Conservation (phyloP, 1,284 basidiomycete genomes). For the Marasmius tenuissimus region DNA sequence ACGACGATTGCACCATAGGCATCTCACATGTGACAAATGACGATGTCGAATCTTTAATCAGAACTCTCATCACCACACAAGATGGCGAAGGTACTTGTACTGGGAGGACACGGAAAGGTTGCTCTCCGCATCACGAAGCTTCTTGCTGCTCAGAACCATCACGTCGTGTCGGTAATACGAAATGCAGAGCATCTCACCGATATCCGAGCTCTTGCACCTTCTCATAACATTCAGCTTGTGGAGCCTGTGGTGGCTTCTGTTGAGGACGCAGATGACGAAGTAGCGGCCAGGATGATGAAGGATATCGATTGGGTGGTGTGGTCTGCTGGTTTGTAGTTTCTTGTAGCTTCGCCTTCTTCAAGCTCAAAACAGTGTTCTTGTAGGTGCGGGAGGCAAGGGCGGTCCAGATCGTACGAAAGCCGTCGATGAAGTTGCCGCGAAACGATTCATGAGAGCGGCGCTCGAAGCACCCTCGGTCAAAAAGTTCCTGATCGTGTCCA, state of each 20-base stretch:
- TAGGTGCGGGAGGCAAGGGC: constrained; percentile 73
- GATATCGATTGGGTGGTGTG: constrained; percentile 14
- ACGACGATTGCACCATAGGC: neutral
- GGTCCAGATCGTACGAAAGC: constrained; percentile 59
- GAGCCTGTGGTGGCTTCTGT: constrained; percentile 12
- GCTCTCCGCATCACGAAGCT: constrained; percentile 54
- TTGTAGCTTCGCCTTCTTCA: neutral
- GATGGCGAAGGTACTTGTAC: constrained; percentile 10
- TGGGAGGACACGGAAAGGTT: constrained; percentile 56
- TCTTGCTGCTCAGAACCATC: constrained; percentile 38
- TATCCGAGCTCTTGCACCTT: constrained; percentile 28
- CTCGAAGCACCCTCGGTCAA: constrained; percentile 11
- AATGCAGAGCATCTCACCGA: constrained; percentile 45
- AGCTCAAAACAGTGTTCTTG: constrained; percentile 19
- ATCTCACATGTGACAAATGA: neutral
- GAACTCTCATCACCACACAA: neutral
- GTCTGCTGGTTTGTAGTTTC: constrained; percentile 10
- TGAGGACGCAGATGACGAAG: constrained; percentile 13
- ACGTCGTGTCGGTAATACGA: constrained; percentile 63
- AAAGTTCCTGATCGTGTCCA: constrained; percentile 53
- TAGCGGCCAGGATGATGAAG: constrained; percentile 9
- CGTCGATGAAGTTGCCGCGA: constrained; percentile 71
- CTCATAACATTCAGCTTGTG: constrained; percentile 7
- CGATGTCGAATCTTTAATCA: too few species aligned
- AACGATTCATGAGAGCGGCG: constrained; percentile 12